Evolutionary conservation across 805 yeast species (phyloP), one percentile per base, ranked within the genome.

Genomic region (Wickerhamiella siamensis): DNA sequence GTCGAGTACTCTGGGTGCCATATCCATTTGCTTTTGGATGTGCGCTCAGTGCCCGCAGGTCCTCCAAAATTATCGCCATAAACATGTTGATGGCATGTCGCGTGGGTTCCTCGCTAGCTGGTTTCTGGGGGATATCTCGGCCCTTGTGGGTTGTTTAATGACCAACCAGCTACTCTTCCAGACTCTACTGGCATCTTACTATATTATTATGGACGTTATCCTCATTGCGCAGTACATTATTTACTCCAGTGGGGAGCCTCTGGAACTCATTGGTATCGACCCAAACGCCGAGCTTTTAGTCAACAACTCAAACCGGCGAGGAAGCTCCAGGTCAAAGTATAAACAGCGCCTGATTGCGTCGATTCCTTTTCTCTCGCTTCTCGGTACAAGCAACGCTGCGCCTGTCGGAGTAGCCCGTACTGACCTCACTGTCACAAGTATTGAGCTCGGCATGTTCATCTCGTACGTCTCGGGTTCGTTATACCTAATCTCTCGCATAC

Each of bases 121-220:
- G 86, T 69, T 75, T 46, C 53, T 67, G 41, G 88, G 87, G 8
- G 83, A 77, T 52, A 57, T 67, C 26, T 55, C 77, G 12, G 75
- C 75, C 48, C 64, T 77, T 17, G 21, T 58, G 12, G 96, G 95
- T 0, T 83, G 94, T 46, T 45, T 82, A 0, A 56, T 84, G 37
- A 84, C 95, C 0, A 57, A 72, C 5, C 95, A 87, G 46, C 64
- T 84, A 37, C 75, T 79, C n/a, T 87, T 86, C 60, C 96, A 86
- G 56, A 70, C 75, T 9, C 62, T 76, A 18, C 63, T 86, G 15
- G 83, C 93, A 0, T 44, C 71, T 2, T 87, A 87, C 60, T 86
- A 82, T 56, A 64, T 88, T 39, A 60, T 68, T 43, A 80, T 82
- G 47, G 96, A 87, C 59, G 41, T 70, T 19, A 63, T 83, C 9